A percentile compares a stretch with the other conserved stretches of the same genome.
Evolutionary conservation across 2,329 filamentous ascomycete species (phyloP).

Genomic region (Microsporum canis): DNA sequence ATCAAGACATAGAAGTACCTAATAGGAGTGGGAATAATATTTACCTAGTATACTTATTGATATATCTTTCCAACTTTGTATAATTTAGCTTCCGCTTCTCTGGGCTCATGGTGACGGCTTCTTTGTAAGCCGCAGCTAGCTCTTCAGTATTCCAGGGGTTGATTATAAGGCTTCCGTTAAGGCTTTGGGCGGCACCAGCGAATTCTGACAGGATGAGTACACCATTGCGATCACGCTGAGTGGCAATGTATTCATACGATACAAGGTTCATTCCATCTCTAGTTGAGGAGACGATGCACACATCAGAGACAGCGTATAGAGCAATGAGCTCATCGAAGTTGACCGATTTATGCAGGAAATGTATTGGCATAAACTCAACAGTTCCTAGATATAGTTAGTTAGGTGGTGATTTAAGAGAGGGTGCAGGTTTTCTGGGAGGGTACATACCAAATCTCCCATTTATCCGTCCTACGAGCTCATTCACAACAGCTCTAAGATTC

Average conservation of each 20-base stretch:
- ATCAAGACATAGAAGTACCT: not conserved
- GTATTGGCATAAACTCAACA: slow-evolving; percentile 97
- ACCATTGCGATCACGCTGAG: slow-evolving; percentile 79
- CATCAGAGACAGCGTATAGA: slow-evolving; percentile 83
- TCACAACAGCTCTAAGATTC: slow-evolving; percentile 87
- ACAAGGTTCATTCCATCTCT: slow-evolving; percentile 98
- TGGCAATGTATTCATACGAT: slow-evolving; percentile 95
- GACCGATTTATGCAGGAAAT: slow-evolving; percentile 95
- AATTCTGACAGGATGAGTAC: slow-evolving; percentile 95
- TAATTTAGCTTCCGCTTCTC: slow-evolving; percentile 81
- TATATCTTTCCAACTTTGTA: slow-evolving; percentile 84
- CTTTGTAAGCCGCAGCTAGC: slow-evolving; percentile 81
- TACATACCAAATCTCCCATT: slow-evolving; percentile 75
- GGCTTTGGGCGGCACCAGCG: slow-evolving; percentile 83
- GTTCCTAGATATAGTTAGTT: slow-evolving; percentile 45
- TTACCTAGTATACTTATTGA: slow-evolving; percentile 87
- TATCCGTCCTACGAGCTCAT: slow-evolving; percentile 91
- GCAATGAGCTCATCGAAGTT: slow-evolving; percentile 90
- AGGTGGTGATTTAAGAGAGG: not conserved
- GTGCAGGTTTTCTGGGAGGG: not conserved
- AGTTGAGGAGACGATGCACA: slow-evolving; percentile 87
- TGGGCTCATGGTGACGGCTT: slow-evolving; percentile 90
- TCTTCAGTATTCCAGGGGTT: slow-evolving; percentile 99
- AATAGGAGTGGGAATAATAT: not conserved
- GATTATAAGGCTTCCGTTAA: slow-evolving; percentile 87